phyloP scores from a whole-genome alignment of 768 basidiomycete species.

The Podaxis pistillaris region DNA sequence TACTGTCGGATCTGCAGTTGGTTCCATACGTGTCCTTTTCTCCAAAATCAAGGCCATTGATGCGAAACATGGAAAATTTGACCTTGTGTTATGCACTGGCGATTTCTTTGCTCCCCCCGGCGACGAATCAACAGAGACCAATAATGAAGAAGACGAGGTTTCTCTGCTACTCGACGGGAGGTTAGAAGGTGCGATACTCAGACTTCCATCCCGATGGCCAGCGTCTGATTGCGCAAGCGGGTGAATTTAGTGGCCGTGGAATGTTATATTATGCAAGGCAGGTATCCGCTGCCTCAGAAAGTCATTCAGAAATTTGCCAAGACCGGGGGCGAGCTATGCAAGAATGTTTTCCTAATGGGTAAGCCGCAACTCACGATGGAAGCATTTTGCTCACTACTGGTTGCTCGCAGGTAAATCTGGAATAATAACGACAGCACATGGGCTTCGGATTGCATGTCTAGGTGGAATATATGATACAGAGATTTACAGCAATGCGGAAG shows the following conservation, averaged over 20 bases:
- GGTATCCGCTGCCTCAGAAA: conserved; percentile 64
- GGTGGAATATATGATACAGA: conserved; percentile 73
- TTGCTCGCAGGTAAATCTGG: conserved; percentile 69
- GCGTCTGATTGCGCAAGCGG: conserved; percentile 16
- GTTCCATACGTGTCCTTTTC: conserved; percentile 73
- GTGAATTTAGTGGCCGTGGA: conserved; percentile 70
- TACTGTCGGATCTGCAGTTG: conserved; percentile 78
- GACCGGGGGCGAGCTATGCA: conserved; percentile 76
- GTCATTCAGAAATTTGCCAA: conserved; percentile 76
- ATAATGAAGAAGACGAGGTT: conserved; percentile 48
- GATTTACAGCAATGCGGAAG: conserved; percentile 56
- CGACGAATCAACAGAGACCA: conserved; percentile 21
- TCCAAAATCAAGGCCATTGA: conserved; percentile 82
- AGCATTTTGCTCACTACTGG: conserved; percentile 9
- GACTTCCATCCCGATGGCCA: conserved; percentile 10
- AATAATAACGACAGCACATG: conserved; percentile 73
- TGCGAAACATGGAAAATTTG: conserved; percentile 91
- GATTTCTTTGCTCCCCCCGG: conserved; percentile 77
- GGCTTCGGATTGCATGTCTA: conserved; percentile 81
- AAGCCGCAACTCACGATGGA: conserved; percentile 29
- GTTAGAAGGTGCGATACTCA: conserved; percentile 52
- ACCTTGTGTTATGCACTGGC: conserved; percentile 77
- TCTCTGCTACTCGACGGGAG: conserved; percentile 62
- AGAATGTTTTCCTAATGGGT: conserved; percentile 87
- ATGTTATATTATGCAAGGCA: conserved; percentile 92